These are phyloP conservation scores for Aspergillus aculeatinus DNA, from an alignment of 2,329 filamentous ascomycete species.

Conservation along the genomic window DNA sequence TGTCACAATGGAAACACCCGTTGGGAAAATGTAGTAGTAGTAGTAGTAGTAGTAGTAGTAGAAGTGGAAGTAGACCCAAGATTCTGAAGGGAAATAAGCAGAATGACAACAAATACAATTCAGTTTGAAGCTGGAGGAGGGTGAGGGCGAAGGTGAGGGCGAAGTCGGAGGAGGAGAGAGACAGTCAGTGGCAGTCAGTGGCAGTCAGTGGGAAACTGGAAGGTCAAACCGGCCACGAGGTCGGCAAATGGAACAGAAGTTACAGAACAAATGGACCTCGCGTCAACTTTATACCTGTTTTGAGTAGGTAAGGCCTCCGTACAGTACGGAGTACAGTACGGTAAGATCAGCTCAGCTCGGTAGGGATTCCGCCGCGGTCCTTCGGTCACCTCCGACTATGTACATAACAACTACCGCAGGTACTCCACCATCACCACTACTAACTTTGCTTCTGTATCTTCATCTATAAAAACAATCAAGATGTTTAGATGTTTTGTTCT, in stretches of 20 bases:
- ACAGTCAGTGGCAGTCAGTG: no score
- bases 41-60: background rate
- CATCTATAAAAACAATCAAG: no score
- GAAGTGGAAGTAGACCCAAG: background rate
- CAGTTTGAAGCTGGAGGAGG: no score
- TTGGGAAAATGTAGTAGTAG: background rate
- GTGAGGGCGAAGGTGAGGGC: background rate
- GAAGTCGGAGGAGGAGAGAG: no score
- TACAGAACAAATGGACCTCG: constrained; percentile 10
- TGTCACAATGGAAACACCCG: background rate
- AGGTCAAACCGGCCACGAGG: constrained; percentile 7
- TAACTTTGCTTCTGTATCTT: no score
- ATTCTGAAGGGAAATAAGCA: background rate
- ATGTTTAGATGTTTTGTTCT: background rate
- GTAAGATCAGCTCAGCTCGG: no score
- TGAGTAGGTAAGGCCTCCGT: background rate
- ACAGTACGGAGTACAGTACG: no score
- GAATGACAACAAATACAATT: no score
- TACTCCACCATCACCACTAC: no score
- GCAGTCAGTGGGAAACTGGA: no score
- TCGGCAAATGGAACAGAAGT: constrained; percentile 12
- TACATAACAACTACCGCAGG: no score
- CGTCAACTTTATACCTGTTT: constrained; percentile 10
- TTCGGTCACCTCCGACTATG: constrained; percentile 20
- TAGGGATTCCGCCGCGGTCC: background rate